Evolutionary conservation across 176 grass and related monocot genomes (phyloP).

Genomic region (Triticum aestivum): IWGSC_CS_RefSeq_v2.1 NC_057798.1:756700303-756700802

Average conservation of each 20-base stretch:
- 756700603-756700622: neutral
- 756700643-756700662: neutral
- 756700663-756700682: neutral
- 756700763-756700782: neutral
- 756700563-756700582: neutral
- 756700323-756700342: constrained; percentile 34
- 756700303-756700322: constrained; percentile 22
- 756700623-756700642: neutral
- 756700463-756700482: neutral
- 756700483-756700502: neutral
- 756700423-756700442: constrained; percentile 9
- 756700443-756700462: neutral
- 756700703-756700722: neutral
- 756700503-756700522: neutral
- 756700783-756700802: too few species aligned
- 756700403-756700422: neutral
- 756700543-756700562: neutral
- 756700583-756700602: neutral
- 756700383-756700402: neutral
- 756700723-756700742: neutral
- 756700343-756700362: neutral
- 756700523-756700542: neutral
- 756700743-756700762: neutral
- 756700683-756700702: neutral
- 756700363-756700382: constrained; percentile 26